A percentile compares a stretch with the other conserved stretches of the same genome.
phyloP scores from a whole-genome alignment of 2,329 filamentous ascomycete species.

The Stagonosporopsis vannaccii region DNA sequence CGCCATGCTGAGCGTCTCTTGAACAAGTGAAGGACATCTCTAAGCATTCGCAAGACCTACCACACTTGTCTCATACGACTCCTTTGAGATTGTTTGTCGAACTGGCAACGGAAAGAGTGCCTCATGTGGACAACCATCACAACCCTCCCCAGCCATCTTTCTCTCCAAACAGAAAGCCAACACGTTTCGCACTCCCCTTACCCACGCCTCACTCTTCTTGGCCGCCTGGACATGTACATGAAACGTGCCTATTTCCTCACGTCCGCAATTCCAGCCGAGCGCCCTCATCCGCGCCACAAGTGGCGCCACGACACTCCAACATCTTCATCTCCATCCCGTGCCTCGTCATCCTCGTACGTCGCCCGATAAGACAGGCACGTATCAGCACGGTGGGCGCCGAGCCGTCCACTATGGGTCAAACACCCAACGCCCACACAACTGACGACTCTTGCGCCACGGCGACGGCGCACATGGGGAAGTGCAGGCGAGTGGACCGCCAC shows the following conservation, averaged over 20 bases:
- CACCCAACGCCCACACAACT: neutral
- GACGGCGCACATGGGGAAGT: conserved; percentile 6
- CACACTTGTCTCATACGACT: neutral
- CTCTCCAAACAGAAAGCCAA: neutral
- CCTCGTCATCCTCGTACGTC: conserved; percentile 10
- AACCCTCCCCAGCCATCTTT: no score
- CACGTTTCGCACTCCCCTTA: neutral
- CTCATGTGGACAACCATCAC: neutral
- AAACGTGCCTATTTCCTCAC: neutral
- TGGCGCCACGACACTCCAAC: neutral
- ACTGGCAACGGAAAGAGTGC: neutral
- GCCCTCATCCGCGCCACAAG: neutral
- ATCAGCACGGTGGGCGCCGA: neutral
- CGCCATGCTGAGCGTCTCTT: neutral
- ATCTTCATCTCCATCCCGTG: neutral
- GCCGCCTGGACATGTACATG: conserved; percentile 1
- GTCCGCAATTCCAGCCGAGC: neutral
- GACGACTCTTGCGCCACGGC: neutral
- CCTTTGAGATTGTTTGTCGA: neutral
- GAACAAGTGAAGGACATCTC: neutral
- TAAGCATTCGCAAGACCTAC: neutral
- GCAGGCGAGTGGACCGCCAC: conserved; percentile 5
- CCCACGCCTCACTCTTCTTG: neutral
- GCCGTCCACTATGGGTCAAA: conserved; percentile 2
- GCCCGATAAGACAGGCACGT: neutral